Evolutionary conservation across 805 yeast species (phyloP).

Genomic region (Isabelozyma pseudorhagii): DNA sequence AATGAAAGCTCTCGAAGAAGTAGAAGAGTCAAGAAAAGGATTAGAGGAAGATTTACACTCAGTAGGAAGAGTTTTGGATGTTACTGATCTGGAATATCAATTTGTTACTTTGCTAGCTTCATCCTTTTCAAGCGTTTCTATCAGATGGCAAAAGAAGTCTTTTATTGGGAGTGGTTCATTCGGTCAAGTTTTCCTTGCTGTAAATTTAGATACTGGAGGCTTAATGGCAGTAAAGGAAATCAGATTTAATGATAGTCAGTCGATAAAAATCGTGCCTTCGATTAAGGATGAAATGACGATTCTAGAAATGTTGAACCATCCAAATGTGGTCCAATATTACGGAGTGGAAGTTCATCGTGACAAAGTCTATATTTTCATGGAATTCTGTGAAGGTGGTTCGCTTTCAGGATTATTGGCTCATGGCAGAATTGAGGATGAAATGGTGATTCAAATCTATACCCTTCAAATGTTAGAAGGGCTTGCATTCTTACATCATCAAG

Average conservation of each 20-base stretch:
- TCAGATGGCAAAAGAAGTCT: slow-evolving; percentile 96
- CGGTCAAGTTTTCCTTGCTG: slow-evolving; percentile 91
- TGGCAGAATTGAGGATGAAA: slow-evolving; percentile 93
- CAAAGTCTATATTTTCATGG: slow-evolving; percentile 94
- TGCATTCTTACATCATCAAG: slow-evolving; percentile 90
- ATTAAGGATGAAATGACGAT: slow-evolving; percentile 97
- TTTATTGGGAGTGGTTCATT: slow-evolving; percentile 94
- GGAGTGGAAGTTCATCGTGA: slow-evolving; percentile 98
- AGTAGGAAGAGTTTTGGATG: slow-evolving; percentile 89
- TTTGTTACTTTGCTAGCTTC: slow-evolving; percentile 84
- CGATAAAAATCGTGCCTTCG: slow-evolving; percentile 80
- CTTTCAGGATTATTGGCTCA: slow-evolving; percentile 80
- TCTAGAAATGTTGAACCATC: slow-evolving; percentile 90
- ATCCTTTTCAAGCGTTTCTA: slow-evolving; percentile 82
- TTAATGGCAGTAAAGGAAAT: slow-evolving; percentile 97
- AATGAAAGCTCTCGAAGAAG: slow-evolving; percentile 56
- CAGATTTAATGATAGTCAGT: slow-evolving; percentile 81
- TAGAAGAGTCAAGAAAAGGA: slow-evolving; percentile 56
- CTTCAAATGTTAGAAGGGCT: slow-evolving; percentile 92
- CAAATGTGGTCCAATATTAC: slow-evolving; percentile 92
- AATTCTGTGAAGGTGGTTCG: slow-evolving; percentile 95
- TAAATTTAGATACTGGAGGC: slow-evolving; percentile 91
- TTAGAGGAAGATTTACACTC: slow-evolving; percentile 40
- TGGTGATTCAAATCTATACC: slow-evolving; percentile 85
- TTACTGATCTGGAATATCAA: slow-evolving; percentile 81